Percentiles rank a stretch among this genome's conserved stretches.
Conservation (phyloP, 2,329 filamentous ascomycete species). For the Dactylellina sp. region DNA sequence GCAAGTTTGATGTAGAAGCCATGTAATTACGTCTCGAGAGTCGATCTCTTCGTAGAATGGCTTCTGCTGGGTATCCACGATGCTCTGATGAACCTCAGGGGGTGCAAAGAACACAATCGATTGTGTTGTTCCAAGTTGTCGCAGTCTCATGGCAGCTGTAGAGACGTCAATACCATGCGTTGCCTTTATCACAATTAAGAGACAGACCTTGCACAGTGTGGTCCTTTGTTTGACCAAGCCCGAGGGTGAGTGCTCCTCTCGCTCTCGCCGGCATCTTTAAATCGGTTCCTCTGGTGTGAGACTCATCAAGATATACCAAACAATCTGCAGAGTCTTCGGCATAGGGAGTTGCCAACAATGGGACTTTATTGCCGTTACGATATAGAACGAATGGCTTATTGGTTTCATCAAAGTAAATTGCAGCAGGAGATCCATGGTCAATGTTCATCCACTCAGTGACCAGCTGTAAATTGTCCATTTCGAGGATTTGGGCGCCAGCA, state of each 20-base stretch:
- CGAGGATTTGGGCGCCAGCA: constrained; percentile 73
- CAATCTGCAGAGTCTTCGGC: constrained; percentile 70
- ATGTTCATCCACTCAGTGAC: constrained; percentile 68
- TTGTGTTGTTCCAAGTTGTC: constrained; percentile 75
- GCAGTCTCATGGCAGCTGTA: constrained; percentile 71
- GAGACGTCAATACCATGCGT: too few species aligned
- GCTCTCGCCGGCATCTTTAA: constrained; percentile 71
- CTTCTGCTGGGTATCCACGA: constrained; percentile 62
- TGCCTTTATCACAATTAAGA: too few species aligned
- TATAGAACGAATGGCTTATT: constrained; percentile 67
- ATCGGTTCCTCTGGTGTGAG: constrained; percentile 77
- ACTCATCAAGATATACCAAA: constrained; percentile 76
- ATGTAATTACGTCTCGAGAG: constrained; percentile 70
- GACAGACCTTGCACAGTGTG: constrained; percentile 73
- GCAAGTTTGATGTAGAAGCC: constrained; percentile 76
- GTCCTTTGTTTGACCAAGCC: constrained; percentile 75
- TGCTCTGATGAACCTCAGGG: constrained; percentile 71
- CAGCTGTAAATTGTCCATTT: constrained; percentile 70
- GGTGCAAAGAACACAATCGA: constrained; percentile 69
- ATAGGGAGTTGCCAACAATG: constrained; percentile 70
- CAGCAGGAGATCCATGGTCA: constrained; percentile 66
- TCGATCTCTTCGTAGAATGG: constrained; percentile 61
- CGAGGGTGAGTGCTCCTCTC: constrained; percentile 76
- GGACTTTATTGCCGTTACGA: constrained; percentile 63
- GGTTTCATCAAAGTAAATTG: constrained; percentile 69